Evolutionary conservation across 148 eudicot genomes (phyloP), one percentile per base, ranked within the genome.

Genomic region (Rhododendron ovatum): DNA sequence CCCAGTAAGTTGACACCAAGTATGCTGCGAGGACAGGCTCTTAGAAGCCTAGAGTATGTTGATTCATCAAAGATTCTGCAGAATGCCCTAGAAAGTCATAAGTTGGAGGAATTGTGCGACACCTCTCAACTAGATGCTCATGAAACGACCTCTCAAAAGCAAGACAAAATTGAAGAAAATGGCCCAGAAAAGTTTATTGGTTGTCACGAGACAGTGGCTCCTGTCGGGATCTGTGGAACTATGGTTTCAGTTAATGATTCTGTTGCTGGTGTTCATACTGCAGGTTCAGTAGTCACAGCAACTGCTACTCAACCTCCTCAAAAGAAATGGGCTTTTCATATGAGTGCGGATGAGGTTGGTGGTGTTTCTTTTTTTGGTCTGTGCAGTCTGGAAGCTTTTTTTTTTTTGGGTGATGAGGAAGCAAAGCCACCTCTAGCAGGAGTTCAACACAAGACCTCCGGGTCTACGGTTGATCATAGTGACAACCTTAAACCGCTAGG

Each of bases 291-390:
- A 53, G 47, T 69, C 47, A 55, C 85, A 28, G 80, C 81, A 63
- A 69, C 84, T 78, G 84, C 83, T 71, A 53, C 86, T 86, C 90
- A 87, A 78, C 87, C 84, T 84, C 87, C 90, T 63, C 92, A 89
- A 61, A 94, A 90, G 88, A 92, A 89, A 82, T 86, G 90, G 78
- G 94, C 91, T 33, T 96, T 96, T 87, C 92, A 88, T 91, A 94
- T 94, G 95, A 93, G 94, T 90, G 96, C 96, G 24, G 91, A 88
- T 83, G 98, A 96, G 98, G 98, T 96, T 81, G 37, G 88, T 84
- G n/a, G 43, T 45, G 10, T 61, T 14, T 30, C 61, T 0, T 50
- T 86, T 81, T 24, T 17, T 13, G 15, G 26, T 65, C 1, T 59
- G 37, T 12, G 65, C 80, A 78, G 57, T 77, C 74, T 67, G 20